Evolutionary conservation across 768 basidiomycete genomes (phyloP).

Genomic region (Pisolithus tinctorius): DNA sequence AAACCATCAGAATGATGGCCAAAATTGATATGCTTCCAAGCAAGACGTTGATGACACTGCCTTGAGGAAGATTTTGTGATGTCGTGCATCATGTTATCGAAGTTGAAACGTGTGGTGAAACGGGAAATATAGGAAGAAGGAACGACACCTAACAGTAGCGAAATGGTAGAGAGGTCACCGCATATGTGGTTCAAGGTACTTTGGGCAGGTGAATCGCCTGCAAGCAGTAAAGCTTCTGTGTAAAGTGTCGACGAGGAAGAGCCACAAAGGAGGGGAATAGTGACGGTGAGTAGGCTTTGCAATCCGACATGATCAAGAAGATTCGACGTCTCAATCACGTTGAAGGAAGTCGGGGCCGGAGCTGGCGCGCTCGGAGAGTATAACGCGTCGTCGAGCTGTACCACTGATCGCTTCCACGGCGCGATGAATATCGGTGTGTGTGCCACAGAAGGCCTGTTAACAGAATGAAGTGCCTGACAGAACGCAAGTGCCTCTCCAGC

Average conservation of each 20-base stretch:
- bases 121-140: slow-evolving; percentile 20
- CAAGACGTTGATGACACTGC: slow-evolving; percentile 19
- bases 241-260: slow-evolving; percentile 20
- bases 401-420: slow-evolving; percentile 19
- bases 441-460: not conserved
- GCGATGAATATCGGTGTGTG: slow-evolving; percentile 15
- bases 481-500: slow-evolving; percentile 3
- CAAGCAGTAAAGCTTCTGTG: slow-evolving; percentile 22
- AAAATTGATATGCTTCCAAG: slow-evolving; percentile 17
- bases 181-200: slow-evolving; percentile 18
- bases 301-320: slow-evolving; percentile 8
- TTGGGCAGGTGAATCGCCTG: slow-evolving; percentile 4
- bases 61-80: not conserved
- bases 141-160: slow-evolving; percentile 21
- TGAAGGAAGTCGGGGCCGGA: slow-evolving; percentile 6
- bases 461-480: slow-evolving; percentile 19
- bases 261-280: slow-evolving; percentile 18
- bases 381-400: slow-evolving; percentile 16
- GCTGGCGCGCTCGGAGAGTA: slow-evolving; percentile 11
- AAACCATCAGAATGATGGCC: not conserved
- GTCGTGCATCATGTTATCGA: slow-evolving; percentile 12
- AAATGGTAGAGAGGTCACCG: slow-evolving; percentile 22
- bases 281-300: slow-evolving; percentile 19
- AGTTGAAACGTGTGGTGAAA: slow-evolving; percentile 25
- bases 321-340: too few species aligned